These are phyloP conservation scores for Coemansia sp. DNA, from an alignment of 192 early-diverging fungal species.

Conservation along the genomic window DNA sequence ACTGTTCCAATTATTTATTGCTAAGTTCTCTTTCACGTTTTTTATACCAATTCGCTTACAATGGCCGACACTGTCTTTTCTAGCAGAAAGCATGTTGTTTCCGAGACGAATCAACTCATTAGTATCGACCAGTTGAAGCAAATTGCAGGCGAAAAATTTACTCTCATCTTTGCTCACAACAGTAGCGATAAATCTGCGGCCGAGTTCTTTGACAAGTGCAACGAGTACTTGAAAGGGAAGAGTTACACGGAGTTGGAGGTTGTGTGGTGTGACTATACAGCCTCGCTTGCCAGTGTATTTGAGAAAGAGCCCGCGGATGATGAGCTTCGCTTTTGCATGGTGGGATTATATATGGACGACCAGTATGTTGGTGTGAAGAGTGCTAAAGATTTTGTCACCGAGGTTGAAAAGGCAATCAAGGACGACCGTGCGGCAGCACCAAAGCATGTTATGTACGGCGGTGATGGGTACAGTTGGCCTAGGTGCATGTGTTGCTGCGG, in stretches of 20 bases:
- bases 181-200: not conserved
- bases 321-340: not conserved
- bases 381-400: not conserved
- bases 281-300: not conserved
- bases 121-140: no score
- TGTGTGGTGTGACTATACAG: not conserved
- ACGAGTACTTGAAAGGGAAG: not conserved
- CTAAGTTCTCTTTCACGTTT: no score
- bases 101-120: no score
- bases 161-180: not conserved
- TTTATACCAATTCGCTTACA: no score
- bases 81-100: no score
- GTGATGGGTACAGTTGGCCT: not conserved
- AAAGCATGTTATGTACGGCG: not conserved
- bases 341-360: not conserved
- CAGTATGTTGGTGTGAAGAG: not conserved
- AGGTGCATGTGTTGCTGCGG: not conserved
- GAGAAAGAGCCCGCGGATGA: not conserved
- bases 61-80: no score
- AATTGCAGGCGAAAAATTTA: no score
- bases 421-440: not conserved
- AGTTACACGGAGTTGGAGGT: not conserved
- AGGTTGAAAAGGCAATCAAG: not conserved
- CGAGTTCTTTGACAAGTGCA: not conserved
- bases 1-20: no score